A percentile compares a stretch with the other conserved stretches of the same genome.
Evolutionary conservation across 768 basidiomycete species (phyloP).

Genomic region (Inosperma sp.): DNA sequence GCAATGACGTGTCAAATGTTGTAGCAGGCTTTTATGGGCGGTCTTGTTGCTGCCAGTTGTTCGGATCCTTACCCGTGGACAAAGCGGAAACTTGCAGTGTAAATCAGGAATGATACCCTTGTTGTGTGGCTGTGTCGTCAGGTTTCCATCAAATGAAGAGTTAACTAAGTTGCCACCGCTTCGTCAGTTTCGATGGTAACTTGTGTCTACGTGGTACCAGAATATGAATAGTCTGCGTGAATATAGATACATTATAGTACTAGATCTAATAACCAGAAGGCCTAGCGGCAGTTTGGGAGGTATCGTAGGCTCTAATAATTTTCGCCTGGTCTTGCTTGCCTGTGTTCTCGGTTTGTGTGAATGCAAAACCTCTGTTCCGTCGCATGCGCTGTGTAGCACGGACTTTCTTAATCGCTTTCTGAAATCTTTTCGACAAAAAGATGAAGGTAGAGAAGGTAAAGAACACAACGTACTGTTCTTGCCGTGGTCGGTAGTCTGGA

Average conservation of each 20-base stretch:
- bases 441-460: neutral
- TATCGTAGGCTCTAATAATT: slow-evolving; percentile 84
- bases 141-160: no score
- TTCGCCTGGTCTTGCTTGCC: slow-evolving; percentile 83
- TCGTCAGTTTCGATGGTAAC: no score
- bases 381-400: slow-evolving; percentile 98
- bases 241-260: neutral
- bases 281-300: slow-evolving; percentile 64
- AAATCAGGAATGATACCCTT: no score
- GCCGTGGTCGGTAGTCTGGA: slow-evolving; percentile 92
- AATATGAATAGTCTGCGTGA: slow-evolving; percentile 1
- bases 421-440: slow-evolving; percentile 56
- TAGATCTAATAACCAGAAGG: slow-evolving; percentile 67
- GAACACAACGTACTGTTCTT: slow-evolving; percentile 75
- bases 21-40: no score
- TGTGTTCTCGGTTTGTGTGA: slow-evolving; percentile 90
- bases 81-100: no score
- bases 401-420: slow-evolving; percentile 99
- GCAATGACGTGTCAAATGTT: no score
- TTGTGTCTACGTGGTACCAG: slow-evolving; percentile 8
- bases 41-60: no score
- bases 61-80: no score
- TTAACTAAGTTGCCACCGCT: no score
- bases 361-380: slow-evolving; percentile 93
- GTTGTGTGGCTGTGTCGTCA: no score